Conservation (phyloP, 2,329 filamentous ascomycete species). For the Cercospora berteroae region DNA sequence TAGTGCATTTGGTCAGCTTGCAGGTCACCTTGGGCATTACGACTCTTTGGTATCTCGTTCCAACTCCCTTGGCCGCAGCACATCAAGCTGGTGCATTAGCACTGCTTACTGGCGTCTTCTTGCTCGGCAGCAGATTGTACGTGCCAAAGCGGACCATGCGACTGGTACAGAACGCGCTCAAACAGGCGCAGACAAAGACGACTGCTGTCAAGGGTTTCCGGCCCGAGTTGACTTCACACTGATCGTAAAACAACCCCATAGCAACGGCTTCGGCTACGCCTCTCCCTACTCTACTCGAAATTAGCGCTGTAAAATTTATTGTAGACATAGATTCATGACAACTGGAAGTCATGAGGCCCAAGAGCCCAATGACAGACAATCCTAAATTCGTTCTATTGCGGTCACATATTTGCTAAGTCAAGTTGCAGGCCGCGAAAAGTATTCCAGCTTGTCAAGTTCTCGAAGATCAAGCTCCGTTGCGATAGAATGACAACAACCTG, state of each 20-base stretch:
- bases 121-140: constrained; percentile 75
- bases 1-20: constrained; percentile 76
- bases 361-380: not conserved
- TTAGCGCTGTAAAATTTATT: constrained; percentile 3
- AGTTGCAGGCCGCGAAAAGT: not conserved
- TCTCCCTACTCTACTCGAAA: not conserved
- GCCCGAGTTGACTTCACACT: not conserved
- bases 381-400: not conserved
- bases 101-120: constrained; percentile 75
- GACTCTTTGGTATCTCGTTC: constrained; percentile 92
- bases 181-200: constrained; percentile 13
- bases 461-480: not conserved
- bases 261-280: not conserved
- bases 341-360: not conserved
- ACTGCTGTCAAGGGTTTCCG: not conserved
- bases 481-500: not conserved
- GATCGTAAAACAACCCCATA: not conserved
- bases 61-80: constrained; percentile 78
- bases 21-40: constrained; percentile 86
- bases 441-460: not conserved
- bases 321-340: constrained; percentile 3
- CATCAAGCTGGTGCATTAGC: constrained; percentile 91
- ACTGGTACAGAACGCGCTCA: constrained; percentile 31
- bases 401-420: not conserved
- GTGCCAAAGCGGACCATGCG: constrained; percentile 55